phyloP scores from a whole-genome alignment of 352 stramenopile genomes.

The Phytophthora vignae region DNA sequence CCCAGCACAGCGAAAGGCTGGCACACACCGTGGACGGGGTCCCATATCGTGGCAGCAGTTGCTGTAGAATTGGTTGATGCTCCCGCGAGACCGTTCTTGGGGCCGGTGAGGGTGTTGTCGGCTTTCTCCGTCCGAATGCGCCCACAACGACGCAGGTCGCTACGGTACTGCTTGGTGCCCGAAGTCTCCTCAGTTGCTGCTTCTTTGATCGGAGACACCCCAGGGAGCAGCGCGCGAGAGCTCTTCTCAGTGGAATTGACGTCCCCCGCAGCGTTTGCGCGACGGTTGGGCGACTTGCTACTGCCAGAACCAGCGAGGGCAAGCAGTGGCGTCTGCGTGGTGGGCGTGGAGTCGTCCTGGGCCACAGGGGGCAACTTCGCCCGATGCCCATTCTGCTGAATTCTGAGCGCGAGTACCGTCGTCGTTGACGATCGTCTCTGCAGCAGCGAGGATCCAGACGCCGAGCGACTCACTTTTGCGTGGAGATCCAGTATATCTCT shows the following conservation, averaged over 20 bases:
- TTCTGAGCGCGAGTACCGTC: constrained; percentile 7
- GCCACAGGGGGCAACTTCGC: constrained; percentile 16
- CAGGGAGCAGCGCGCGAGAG: constrained; percentile 12
- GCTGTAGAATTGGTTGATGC: background rate
- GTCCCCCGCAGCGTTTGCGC: constrained; percentile 3
- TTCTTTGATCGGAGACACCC: constrained; percentile 26
- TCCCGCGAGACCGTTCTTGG: constrained; percentile 23
- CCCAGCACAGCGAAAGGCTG: constrained; percentile 78
- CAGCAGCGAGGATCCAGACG: constrained; percentile 14
- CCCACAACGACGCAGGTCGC: constrained; percentile 35
- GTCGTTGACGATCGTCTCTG: constrained; percentile 18
- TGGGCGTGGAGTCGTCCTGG: constrained; percentile 17
- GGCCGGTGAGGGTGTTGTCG: constrained; percentile 30
- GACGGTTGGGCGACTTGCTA: constrained; percentile 17
- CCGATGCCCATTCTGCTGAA: constrained; percentile 15
- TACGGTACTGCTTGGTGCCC: constrained; percentile 20
- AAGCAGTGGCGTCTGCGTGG: background rate
- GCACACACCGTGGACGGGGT: constrained; percentile 75
- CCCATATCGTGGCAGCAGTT: constrained; percentile 61
- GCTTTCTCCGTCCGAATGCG: constrained; percentile 43
- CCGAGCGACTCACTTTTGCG: constrained; percentile 8
- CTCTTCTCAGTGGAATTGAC: constrained; percentile 10
- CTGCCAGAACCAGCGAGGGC: constrained; percentile 10
- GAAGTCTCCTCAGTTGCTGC: background rate
- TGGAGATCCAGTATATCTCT: constrained; percentile 11